Evolutionary conservation across 2,329 filamentous ascomycete species (phyloP), one percentile per base, ranked within the genome.

Genomic region (Nothopassalora personata): DNA sequence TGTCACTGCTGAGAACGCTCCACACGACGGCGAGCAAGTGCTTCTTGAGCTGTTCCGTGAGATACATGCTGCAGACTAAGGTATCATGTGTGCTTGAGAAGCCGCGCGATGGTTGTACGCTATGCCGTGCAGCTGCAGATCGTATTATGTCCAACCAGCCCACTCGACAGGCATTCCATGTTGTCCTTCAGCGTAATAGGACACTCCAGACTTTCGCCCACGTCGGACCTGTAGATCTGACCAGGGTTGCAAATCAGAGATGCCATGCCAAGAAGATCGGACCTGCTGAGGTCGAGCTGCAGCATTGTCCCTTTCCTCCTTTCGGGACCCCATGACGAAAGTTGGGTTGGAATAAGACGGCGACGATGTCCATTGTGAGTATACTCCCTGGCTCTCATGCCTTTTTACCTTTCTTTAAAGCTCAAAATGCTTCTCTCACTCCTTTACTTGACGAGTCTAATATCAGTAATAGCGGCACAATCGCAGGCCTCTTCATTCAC

Each of bases 401-500:
- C 15, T 51, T 13, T n/a, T 62, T 64, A 60, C 45, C 59, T 62
- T 64, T 53, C 53, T 60, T 52, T 63, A 30, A 23, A 57, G 39
- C 54, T 27, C 49, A 53, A 46, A 7, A 58, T 58, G 56, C 48
- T 46, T 34, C 49, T 34, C 34, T 36, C 50, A 34, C n/a, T 57
- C 46, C 28, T 50, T 49, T 60, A 36, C 43, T 18, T 63, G 33
- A 45, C 59, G 30, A 31, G 60, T 27, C 39, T 66, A 50, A 53
- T 66, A 36, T 36, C 62, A 49, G 45, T 58, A 56, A 60, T 61
- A 50, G 51, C 57, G 34, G 68, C 65, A 13, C 60, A 71, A 49
- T 87, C 85, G 23, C 30, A 47, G 28, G 34, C 31, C 19, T 57
- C 58, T 9, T 83, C 78, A 1, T 89, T 88, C 69, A 78, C 75